phyloP scores from a whole-genome alignment of 2,329 filamentous ascomycete species.

The Diaporthe sp. region DNA sequence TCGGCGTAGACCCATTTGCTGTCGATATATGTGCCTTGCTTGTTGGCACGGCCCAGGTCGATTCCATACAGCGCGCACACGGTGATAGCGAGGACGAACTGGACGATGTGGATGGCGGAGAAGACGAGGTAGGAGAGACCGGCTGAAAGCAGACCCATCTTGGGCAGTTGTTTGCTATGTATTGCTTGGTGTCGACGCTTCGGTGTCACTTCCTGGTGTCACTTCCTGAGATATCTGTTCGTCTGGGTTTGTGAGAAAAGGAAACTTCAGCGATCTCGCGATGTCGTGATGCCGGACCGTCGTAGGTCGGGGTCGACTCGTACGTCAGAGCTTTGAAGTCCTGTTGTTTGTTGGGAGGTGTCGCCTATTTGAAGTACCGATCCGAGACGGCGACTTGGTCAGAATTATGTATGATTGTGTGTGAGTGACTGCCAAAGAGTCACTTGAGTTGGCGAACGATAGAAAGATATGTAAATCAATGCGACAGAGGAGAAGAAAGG shows the following conservation, averaged over 20 bases:
- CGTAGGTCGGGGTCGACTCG: not conserved
- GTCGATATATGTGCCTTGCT: conserved; percentile 66
- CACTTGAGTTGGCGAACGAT: not conserved
- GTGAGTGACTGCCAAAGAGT: not conserved
- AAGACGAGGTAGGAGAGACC: conserved; percentile 68
- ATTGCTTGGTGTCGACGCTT: not conserved
- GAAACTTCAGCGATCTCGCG: not conserved
- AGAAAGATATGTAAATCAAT: not conserved
- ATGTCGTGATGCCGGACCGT: not conserved
- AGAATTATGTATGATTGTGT: not conserved
- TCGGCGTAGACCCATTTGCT: conserved; percentile 84
- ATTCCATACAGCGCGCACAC: conserved; percentile 84
- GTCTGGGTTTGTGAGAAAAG: too few species aligned
- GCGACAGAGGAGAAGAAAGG: not conserved
- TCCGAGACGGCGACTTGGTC: not conserved
- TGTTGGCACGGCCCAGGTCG: conserved; percentile 71
- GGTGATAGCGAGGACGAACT: conserved; percentile 82
- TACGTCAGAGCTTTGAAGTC: not conserved
- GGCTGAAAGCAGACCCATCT: conserved; percentile 62
- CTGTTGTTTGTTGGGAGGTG: not conserved
- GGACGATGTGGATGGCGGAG: conserved; percentile 77
- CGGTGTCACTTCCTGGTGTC: not conserved
- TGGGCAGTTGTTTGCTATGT: conserved; percentile 38
- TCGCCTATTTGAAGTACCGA: not conserved
- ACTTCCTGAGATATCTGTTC: not conserved